Evolutionary conservation across 345 rosid genomes (phyloP).

Genomic region (Theobroma cacao): DNA sequence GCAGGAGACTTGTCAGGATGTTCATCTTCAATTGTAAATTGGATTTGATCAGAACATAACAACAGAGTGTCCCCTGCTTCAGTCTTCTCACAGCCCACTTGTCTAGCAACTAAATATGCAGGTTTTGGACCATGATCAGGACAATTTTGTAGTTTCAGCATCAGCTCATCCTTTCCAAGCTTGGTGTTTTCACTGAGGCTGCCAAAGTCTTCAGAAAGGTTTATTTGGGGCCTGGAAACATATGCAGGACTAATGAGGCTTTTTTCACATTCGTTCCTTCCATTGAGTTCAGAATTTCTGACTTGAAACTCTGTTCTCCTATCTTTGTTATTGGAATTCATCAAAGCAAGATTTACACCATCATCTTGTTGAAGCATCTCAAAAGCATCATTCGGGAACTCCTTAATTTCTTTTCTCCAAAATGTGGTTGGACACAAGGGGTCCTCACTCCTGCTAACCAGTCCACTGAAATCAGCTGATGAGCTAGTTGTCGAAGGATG

Average conservation of each 20-base stretch:
- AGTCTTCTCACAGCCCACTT: slow-evolving; percentile 21
- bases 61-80: slow-evolving; percentile 20
- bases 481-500: slow-evolving; percentile 21
- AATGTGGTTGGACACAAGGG: slow-evolving; percentile 9
- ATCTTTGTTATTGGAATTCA: slow-evolving; percentile 3
- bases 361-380: slow-evolving; percentile 10
- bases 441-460: slow-evolving; percentile 6
- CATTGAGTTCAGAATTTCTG: background rate
- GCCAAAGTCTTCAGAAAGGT: slow-evolving; percentile 16
- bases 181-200: slow-evolving; percentile 13
- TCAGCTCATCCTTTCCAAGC: slow-evolving; percentile 15
- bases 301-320: slow-evolving; percentile 9
- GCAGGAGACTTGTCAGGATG: slow-evolving; percentile 20
- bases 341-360: slow-evolving; percentile 7
- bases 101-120: background rate
- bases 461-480: slow-evolving; percentile 12
- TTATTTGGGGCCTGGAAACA: slow-evolving; percentile 10
- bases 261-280: background rate
- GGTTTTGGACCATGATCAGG: background rate
- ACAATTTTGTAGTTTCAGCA: slow-evolving; percentile 7
- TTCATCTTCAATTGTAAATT: slow-evolving; percentile 15
- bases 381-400: slow-evolving; percentile 12
- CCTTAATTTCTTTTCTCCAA: slow-evolving; percentile 3
- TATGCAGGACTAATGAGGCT: slow-evolving; percentile 15
- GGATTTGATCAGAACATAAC: slow-evolving; percentile 18